Evolutionary conservation across 495 filamentous ascomycete genomes (phyloP).

Genomic region (Neurospora pannonica): DNA sequence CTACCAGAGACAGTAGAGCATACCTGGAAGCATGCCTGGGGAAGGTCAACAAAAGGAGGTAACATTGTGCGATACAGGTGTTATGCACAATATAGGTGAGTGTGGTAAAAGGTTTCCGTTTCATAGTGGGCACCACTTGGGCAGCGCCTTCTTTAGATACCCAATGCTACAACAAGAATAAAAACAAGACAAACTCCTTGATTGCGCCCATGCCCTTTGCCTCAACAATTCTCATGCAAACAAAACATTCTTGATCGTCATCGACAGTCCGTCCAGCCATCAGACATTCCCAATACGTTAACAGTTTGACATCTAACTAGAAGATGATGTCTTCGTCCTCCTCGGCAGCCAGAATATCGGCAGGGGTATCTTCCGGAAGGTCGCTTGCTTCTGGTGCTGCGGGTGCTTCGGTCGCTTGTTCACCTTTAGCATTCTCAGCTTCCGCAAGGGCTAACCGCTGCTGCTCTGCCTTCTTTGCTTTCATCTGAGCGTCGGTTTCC

Average conservation of each 20-base stretch:
- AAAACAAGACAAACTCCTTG: constrained; percentile 10
- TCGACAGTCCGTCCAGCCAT: not conserved
- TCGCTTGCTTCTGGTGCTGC: not conserved
- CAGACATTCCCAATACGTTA: not conserved
- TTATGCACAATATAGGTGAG: not conserved
- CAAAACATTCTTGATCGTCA: not conserved
- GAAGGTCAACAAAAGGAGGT: not conserved
- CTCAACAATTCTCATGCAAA: not conserved
- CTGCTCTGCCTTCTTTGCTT: constrained; percentile 43
- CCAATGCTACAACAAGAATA: constrained; percentile 8
- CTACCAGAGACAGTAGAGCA: constrained; percentile 72
- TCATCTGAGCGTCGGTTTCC: constrained; percentile 64
- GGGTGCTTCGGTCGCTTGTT: not conserved
- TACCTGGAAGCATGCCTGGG: not conserved
- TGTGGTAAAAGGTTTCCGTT: not conserved
- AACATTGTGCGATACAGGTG: not conserved
- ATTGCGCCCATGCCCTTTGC: constrained; percentile 14
- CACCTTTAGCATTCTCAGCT: not conserved
- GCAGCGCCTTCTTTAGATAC: constrained; percentile 5
- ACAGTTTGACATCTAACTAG: constrained; percentile 31
- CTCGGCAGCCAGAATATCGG: constrained; percentile 70
- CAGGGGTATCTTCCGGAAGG: constrained; percentile 13
- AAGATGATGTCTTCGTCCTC: constrained; percentile 97
- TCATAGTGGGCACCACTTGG: not conserved
- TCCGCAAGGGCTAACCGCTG: constrained; percentile 7